phyloP scores from a whole-genome alignment of 129 eudicot genomes.

The Deinandra increscens region DNA sequence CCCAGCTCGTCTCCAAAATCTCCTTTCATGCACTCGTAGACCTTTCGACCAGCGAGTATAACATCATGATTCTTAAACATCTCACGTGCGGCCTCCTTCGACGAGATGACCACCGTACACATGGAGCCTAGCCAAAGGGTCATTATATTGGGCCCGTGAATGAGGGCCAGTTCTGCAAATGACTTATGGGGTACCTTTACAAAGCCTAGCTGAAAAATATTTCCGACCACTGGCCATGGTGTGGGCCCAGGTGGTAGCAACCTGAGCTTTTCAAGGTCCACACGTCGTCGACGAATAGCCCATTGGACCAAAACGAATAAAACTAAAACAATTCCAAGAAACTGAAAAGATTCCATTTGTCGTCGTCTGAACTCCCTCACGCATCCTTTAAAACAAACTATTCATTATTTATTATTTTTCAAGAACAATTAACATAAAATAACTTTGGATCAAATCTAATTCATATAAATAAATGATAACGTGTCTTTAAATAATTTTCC shows the following conservation, averaged over 20 bases:
- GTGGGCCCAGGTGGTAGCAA: slow-evolving; percentile 67
- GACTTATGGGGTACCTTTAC: slow-evolving; percentile 51
- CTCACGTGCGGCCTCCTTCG: slow-evolving; percentile 55
- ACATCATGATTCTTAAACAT: slow-evolving; percentile 64
- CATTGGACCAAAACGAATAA: slow-evolving; percentile 30
- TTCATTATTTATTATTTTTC: too few relatives aligned
- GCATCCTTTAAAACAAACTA: neutral
- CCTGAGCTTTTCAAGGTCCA: slow-evolving; percentile 10
- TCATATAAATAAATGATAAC: too few relatives aligned
- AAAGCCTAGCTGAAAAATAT: slow-evolving; percentile 50
- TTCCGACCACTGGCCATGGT: slow-evolving; percentile 65
- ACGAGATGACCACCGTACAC: slow-evolving; percentile 65
- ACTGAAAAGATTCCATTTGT: slow-evolving; percentile 20
- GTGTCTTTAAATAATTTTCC: too few relatives aligned
- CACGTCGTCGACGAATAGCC: slow-evolving; percentile 18
- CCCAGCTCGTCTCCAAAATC: slow-evolving; percentile 54
- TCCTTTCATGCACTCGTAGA: slow-evolving; percentile 68
- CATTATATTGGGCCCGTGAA: slow-evolving; percentile 59
- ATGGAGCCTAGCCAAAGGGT: slow-evolving; percentile 72
- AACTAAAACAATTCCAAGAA: slow-evolving; percentile 24
- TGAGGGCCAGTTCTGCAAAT: slow-evolving; percentile 45
- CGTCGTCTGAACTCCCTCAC: neutral
- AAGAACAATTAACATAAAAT: too few relatives aligned
- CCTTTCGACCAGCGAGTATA: slow-evolving; percentile 52
- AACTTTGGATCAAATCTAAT: too few relatives aligned